phyloP scores from a whole-genome alignment of 345 rosid genomes.

The Erysimum cheiranthoides region DNA sequence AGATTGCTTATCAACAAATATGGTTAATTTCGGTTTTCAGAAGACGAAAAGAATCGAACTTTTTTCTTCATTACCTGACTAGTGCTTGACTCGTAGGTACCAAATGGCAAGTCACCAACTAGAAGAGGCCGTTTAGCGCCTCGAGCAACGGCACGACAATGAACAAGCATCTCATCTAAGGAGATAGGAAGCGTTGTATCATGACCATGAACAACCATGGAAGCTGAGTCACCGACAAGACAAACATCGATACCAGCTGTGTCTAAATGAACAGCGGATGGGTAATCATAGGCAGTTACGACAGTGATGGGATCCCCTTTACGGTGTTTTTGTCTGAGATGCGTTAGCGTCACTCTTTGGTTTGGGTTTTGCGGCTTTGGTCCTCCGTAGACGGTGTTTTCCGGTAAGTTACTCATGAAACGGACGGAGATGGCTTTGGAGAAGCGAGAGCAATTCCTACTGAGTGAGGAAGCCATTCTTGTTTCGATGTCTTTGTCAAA shows the following conservation, averaged over 20 bases:
- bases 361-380: conserved; percentile 1
- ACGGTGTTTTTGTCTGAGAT: background rate
- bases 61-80: background rate
- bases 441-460: background rate
- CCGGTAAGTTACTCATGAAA: background rate
- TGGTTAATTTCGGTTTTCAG: background rate
- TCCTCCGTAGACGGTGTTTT: conserved; percentile 5
- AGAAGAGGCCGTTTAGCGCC: background rate
- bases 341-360: background rate
- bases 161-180: background rate
- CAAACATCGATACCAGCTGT: background rate
- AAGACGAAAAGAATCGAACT: background rate
- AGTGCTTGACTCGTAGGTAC: background rate
- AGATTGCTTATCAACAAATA: too few species aligned
- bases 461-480: background rate
- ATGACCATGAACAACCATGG: background rate
- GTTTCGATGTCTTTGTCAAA: background rate
- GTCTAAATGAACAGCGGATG: background rate
- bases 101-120: background rate
- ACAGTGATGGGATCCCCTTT: background rate
- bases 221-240: background rate
- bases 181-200: conserved; percentile 2
- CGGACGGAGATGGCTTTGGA: background rate
- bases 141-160: conserved; percentile 1
- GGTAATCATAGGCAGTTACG: conserved; percentile 1